Percentiles rank a stretch among this genome's conserved stretches.
These are phyloP conservation scores for Stagonosporopsis cucurbitacearum DNA, from an alignment of 2,329 filamentous ascomycete species.

Conservation along the genomic window DNA sequence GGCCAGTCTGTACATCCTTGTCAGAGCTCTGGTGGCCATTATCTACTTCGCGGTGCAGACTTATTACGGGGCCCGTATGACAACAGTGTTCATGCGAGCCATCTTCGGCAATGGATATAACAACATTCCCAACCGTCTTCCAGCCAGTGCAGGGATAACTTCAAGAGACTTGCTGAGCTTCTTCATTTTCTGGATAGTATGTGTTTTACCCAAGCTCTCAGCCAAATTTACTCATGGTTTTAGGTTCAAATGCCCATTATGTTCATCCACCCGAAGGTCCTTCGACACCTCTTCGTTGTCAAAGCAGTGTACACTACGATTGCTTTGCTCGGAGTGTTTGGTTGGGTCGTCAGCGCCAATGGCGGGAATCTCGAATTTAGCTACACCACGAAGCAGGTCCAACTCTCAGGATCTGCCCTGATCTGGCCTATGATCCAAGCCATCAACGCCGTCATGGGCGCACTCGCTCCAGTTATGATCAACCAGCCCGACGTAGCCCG, in stretches of 20 bases:
- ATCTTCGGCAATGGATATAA: slow-evolving; percentile 29
- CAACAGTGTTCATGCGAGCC: slow-evolving; percentile 28
- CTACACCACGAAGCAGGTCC: slow-evolving; percentile 28
- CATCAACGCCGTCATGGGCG: slow-evolving; percentile 31
- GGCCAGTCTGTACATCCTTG: slow-evolving; percentile 28
- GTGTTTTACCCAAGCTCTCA: not conserved
- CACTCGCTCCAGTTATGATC: slow-evolving; percentile 27
- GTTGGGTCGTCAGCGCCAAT: slow-evolving; percentile 30
- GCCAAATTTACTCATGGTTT: not conserved
- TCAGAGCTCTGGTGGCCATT: slow-evolving; percentile 26
- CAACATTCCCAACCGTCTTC: slow-evolving; percentile 54
- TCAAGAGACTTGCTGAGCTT: slow-evolving; percentile 40
- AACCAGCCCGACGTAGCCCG: slow-evolving; percentile 33
- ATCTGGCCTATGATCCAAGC: slow-evolving; percentile 31
- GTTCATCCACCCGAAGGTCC: slow-evolving; percentile 33
- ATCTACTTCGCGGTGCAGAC: slow-evolving; percentile 31
- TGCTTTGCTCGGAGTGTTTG: slow-evolving; percentile 26
- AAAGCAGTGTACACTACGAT: slow-evolving; percentile 27
- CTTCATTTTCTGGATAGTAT: slow-evolving; percentile 33
- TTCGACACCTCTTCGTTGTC: slow-evolving; percentile 30
- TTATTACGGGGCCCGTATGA: slow-evolving; percentile 29
- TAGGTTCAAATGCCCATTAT: slow-evolving; percentile 36
- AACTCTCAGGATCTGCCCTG: slow-evolving; percentile 24
- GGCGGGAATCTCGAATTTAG: slow-evolving; percentile 27
- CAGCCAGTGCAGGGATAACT: slow-evolving; percentile 50